Evolutionary conservation across 306 rosid species (phyloP).

Genomic region (Dryas octopetala): DNA sequence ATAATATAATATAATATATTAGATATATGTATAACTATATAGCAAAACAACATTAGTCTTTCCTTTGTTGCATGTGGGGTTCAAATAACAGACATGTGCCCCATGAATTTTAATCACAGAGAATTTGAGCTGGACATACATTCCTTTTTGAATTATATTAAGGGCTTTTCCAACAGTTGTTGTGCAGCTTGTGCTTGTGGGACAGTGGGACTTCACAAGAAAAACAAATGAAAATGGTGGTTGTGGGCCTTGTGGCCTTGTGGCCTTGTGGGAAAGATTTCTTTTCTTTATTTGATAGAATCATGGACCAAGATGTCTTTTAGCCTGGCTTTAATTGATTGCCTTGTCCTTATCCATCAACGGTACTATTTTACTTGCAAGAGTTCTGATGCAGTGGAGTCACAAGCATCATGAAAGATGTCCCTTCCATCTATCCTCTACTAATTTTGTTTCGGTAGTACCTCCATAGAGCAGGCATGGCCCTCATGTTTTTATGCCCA

Average conservation of each 20-base stretch:
- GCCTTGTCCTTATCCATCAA: slow-evolving; percentile 30
- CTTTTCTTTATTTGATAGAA: neutral
- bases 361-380: slow-evolving; percentile 17
- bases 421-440: neutral
- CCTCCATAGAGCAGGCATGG: neutral
- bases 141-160: neutral
- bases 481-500: neutral
- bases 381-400: neutral
- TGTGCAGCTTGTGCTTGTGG: neutral
- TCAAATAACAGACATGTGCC: neutral
- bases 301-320: slow-evolving; percentile 12
- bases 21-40: too few species aligned
- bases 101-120: neutral
- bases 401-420: neutral
- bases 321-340: slow-evolving; percentile 10
- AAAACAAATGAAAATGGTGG: neutral
- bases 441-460: neutral
- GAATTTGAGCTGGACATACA: slow-evolving; percentile 13
- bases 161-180: neutral
- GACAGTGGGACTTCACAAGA: neutral
- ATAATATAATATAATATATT: too few species aligned
- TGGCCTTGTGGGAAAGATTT: neutral
- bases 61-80: neutral
- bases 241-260: neutral
- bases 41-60: too few species aligned